Base-by-base conservation (phyloP, 2,329 filamentous ascomycete species). In the Calonectria pauciramosa region DNA sequence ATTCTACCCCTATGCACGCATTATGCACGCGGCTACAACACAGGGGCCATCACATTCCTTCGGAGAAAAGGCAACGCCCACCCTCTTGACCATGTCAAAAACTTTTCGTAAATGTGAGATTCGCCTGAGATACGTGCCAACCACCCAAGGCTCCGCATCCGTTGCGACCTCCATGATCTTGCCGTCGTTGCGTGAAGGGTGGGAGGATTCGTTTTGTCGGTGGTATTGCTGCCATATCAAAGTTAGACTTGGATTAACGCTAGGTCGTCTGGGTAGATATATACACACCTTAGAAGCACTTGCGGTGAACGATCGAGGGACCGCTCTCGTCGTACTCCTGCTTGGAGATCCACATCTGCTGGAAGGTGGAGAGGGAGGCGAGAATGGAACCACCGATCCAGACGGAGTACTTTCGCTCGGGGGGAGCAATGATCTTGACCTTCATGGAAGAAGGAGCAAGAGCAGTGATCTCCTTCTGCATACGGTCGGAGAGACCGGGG, bases 311-410 rank as follows among this genome's bases (percentile, higher is more conserved):
- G 87, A 99, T 99, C 86, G 96, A 98, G 85, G 96, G 97, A 90
- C 96, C 96, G 89, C 94, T 97, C 95, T 99, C 97, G 92, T 99
- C 97, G 94, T 99, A 99, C 93, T 99, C 96, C 92, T 99, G 97
- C 96, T 99, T 99, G 85, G 97, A 99, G 94, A 99, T 99, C 97
- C 97, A 99, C 97, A 99, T 99, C 92, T 99, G 97, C 93, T 99
- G 97, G 96, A 99, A 99, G 89, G 97, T 99, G 83, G 97, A 99
- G 85, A 99, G 95, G 80, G 97, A 99, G 84, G 97, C 97, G 86
- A 99, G 91, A 91, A 99, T 99, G 89, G 97, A 99, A 93, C 97
- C 97, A 97, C 97, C 97, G 88, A 99, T 99, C 97, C 97, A 99
- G 92, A 99, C 97, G 80, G 97, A 99, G 95, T 99, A 99, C 93